Base-by-base conservation (phyloP, 805 yeast genomes). In the Candida stauntonica region DNA sequence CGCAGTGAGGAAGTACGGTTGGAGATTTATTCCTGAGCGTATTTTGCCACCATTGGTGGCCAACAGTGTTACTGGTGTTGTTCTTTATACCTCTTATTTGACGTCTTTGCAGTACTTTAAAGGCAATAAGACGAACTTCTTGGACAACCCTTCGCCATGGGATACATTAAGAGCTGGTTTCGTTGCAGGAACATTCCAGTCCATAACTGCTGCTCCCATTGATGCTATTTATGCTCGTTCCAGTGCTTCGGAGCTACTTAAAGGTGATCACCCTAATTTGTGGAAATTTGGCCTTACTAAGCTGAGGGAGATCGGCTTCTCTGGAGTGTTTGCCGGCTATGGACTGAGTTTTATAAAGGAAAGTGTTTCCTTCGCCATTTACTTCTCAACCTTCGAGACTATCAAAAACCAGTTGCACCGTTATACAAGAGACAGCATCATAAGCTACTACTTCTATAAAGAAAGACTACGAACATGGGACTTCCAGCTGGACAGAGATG, bases 161-260 rank as follows among this genome's bases (percentile, higher is more conserved):
- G 87, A 85, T 49, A 78, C 87, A 0, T 54, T 86, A 61, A 60
- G 77, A 33, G 86, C 96, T 0, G 98, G 98, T 0, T 77, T 81
- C 39, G 47, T 86, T 0, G 96, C 96, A 0, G 97, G 97, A 2
- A 77, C 81, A 0, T 77, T 79, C 17, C 96, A 93, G 51, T 83
- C 95, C n/a, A 63, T 86, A 14, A 89, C 86, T 1, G 95, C 96
- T 2, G 91, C 96, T 2, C 98, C 98, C 0, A 70, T 91, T 5
- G 97, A 91, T 61, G 96, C 97, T 7, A 77, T 91, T 3, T 84
- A 82, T 54, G 77, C 95, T 2, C 70, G 97, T 48, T 85, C 89
- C 47, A 72, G 79, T 2, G 81, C 86, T 5, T 75, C 82, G 9
- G 95, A 87, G 48, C 63, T 89, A 37, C 61, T 86, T 13, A 71